phyloP scores from a whole-genome alignment of 2,329 filamentous ascomycete species.

The Trichoderma pleuroti region DNA sequence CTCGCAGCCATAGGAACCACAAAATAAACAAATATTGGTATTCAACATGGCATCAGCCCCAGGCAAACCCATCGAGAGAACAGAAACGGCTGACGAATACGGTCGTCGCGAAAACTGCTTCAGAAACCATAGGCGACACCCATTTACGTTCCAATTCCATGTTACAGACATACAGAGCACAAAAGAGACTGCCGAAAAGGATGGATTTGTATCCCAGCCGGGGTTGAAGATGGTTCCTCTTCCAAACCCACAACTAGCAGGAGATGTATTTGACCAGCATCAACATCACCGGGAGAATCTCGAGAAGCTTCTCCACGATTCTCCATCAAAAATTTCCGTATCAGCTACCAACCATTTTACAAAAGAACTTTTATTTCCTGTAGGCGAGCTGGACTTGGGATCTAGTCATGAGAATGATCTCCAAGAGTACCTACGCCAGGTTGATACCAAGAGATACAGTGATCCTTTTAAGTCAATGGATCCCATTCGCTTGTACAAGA shows the following conservation, averaged over 20 bases:
- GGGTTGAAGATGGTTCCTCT: conserved; percentile 19
- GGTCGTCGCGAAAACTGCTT: conserved; percentile 30
- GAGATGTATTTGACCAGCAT: background rate
- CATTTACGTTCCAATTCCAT: conserved; percentile 30
- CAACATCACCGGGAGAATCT: background rate
- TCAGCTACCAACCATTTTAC: background rate
- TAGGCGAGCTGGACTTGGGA: conserved; percentile 27
- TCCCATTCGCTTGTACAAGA: conserved; percentile 29
- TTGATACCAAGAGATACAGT: conserved; percentile 23
- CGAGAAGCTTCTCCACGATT: background rate
- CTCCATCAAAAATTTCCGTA: background rate
- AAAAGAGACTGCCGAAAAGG: background rate
- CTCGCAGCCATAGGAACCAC: background rate
- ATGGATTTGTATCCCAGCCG: conserved; percentile 25
- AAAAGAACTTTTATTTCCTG: conserved; percentile 22
- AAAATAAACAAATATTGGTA: background rate
- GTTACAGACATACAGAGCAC: conserved; percentile 23
- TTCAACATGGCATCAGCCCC: background rate
- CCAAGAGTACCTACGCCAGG: conserved; percentile 22
- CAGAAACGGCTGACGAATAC: conserved; percentile 27
- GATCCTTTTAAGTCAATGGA: conserved; percentile 29
- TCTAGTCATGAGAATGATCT: conserved; percentile 24
- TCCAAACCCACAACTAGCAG: background rate
- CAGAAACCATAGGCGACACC: conserved; percentile 23
- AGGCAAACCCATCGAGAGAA: background rate